Evolutionary conservation across 2,329 filamentous ascomycete genomes (phyloP), one percentile per base, ranked within the genome.

Genomic region (Eutypella sp.): DNA sequence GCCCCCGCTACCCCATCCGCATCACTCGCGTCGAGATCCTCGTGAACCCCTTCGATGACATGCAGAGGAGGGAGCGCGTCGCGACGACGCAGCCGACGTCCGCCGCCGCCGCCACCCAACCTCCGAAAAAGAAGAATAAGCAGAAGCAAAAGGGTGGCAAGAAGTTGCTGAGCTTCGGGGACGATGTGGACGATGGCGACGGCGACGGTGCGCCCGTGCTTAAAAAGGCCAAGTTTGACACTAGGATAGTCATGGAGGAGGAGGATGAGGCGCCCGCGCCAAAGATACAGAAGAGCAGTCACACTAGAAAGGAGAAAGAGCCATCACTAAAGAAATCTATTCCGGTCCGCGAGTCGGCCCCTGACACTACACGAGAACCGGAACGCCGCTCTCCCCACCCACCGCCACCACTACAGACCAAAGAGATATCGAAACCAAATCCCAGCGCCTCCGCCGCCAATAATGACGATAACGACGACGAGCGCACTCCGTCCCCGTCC

Each of bases 1-100:
- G 89, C 50, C 92, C 92, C 2, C 68, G 95, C 41, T 99, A 96
- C 64, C 85, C 92, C 0, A 81, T 89, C 29, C 90, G 84, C 65
- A 84, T 99, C 47, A 82, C 81, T 4, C 72, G 75, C 18, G 72
- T 87, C 23, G 87, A 93, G 64, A 81, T 95, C 18, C 64, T 93
- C 52, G 80, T 90, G 40, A 93, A 93, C 59, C 87, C 87, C 0
- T 95, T 92, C 49, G 79, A 85, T 41, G 87, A 87, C 58, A 90
- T 93, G 85, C 79, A 82, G 57, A 87, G 81, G 70, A 76, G 83
- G 56, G 74, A 78, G 41, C 76, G 77, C 46, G 72, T 79, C 34
- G 79, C 80, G 13, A 70, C 70, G 25, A n/a, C 74, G 73, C 27
- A 69, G 66, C 25, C 64, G 67, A 18, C 70, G 74, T 20, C 70